Percentiles rank a stretch among this genome's conserved stretches.
These are phyloP conservation scores for Erysiphe neolycopersici DNA, from an alignment of 2,329 filamentous ascomycete species.

Conservation along the genomic window DNA sequence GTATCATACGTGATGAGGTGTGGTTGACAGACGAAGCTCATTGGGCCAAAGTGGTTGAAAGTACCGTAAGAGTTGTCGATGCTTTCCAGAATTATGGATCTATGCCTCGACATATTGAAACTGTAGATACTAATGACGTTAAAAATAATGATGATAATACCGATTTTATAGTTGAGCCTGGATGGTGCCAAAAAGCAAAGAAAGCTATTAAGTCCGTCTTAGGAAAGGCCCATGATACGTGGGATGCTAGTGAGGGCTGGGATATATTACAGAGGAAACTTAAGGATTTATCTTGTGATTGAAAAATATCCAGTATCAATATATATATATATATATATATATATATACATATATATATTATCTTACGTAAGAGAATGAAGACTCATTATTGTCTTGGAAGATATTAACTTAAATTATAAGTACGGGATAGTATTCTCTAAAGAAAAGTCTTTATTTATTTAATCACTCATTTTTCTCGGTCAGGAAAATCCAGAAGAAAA, in stretches of 20 bases:
- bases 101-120: conserved; percentile 26
- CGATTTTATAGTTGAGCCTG: conserved; percentile 31
- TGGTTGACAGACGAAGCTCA: conserved; percentile 19
- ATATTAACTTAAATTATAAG: too few relatives aligned
- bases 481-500: too few relatives aligned
- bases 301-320: too few relatives aligned
- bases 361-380: too few relatives aligned
- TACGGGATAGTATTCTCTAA: too few relatives aligned
- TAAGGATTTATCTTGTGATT: conserved; percentile 16
- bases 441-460: too few relatives aligned
- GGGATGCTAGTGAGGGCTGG: conserved; percentile 56
- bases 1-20: conserved; percentile 23
- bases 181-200: conserved; percentile 73
- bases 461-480: too few relatives aligned
- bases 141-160: conserved; percentile 7
- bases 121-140: conserved; percentile 21
- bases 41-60: conserved; percentile 30
- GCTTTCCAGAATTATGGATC: conserved; percentile 57
- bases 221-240: conserved; percentile 53
- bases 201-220: conserved; percentile 64
- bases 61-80: conserved; percentile 56
- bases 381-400: too few relatives aligned
- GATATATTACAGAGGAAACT: conserved; percentile 27
- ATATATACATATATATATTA: too few relatives aligned
- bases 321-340: too few relatives aligned